Evolutionary conservation across 108 stramenopile genomes (phyloP).

Genomic region (Cyclotella choctawhatcheeana): DNA sequence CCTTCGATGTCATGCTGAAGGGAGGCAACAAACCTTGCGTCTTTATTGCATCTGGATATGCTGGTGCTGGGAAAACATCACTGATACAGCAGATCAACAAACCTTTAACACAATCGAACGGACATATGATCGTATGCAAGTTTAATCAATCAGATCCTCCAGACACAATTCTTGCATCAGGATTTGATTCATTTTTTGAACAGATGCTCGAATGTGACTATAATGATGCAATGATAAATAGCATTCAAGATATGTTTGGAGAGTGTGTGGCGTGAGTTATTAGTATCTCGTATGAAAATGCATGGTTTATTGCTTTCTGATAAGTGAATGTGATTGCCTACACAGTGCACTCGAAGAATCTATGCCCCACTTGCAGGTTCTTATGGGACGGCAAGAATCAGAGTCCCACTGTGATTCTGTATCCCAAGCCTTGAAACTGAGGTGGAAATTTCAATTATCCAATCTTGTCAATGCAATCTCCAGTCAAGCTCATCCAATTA

Average conservation of each 20-base stretch:
- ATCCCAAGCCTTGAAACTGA: background rate
- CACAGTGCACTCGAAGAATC: background rate
- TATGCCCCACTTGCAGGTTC: background rate
- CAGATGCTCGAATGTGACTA: background rate
- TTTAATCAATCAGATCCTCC: conserved; percentile 16
- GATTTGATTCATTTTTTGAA: conserved; percentile 22
- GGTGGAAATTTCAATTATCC: conserved; percentile 3
- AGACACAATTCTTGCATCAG: conserved; percentile 11
- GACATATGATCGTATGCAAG: conserved; percentile 25
- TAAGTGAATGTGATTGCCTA: background rate
- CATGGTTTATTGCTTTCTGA: background rate
- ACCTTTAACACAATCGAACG: conserved; percentile 20
- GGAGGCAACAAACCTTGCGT: conserved; percentile 1
- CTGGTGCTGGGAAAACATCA: conserved; percentile 33
- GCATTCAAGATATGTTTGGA: conserved; percentile 20
- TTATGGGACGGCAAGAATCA: background rate
- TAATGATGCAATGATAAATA: background rate
- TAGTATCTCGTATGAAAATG: background rate
- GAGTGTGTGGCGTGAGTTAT: conserved; percentile 10
- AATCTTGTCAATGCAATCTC: conserved; percentile 22
- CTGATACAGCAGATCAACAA: conserved; percentile 21
- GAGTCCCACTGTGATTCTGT: background rate
- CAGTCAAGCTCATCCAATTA: conserved; percentile 15
- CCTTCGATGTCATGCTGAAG: conserved; percentile 12
- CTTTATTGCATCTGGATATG: conserved; percentile 18